Evolutionary conservation across 768 basidiomycete genomes (phyloP).

Genomic region (Xerocomellus chrysenteron): DNA sequence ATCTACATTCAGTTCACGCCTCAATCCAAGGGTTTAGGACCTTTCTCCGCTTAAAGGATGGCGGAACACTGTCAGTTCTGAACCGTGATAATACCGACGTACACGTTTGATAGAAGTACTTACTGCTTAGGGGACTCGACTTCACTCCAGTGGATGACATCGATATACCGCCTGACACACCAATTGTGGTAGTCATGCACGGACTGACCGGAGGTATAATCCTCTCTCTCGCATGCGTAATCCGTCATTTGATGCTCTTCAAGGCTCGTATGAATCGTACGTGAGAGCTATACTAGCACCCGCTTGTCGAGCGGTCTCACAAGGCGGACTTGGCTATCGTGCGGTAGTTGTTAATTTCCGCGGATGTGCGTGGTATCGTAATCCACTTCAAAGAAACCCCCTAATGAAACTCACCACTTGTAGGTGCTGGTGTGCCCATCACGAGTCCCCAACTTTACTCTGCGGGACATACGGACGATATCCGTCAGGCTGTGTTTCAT

Average conservation of each 20-base stretch:
- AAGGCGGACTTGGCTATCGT: slow-evolving; percentile 90
- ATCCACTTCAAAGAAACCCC: slow-evolving; percentile 6
- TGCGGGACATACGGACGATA: slow-evolving; percentile 87
- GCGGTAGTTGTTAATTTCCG: slow-evolving; percentile 91
- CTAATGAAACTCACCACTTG: slow-evolving; percentile 13
- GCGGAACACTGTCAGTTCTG: slow-evolving; percentile 33
- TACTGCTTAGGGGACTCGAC: slow-evolving; percentile 30
- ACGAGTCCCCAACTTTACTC: slow-evolving; percentile 84
- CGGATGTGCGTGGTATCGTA: slow-evolving; percentile 62
- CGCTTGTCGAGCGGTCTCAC: slow-evolving; percentile 62
- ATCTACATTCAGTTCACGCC: not conserved
- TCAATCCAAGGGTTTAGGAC: slow-evolving; percentile 21
- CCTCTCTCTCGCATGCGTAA: not conserved
- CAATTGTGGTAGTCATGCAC: slow-evolving; percentile 33
- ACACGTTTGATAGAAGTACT: not conserved
- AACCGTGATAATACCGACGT: not conserved
- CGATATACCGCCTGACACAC: slow-evolving; percentile 24
- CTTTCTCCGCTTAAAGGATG: slow-evolving; percentile 29
- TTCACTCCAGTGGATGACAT: slow-evolving; percentile 30
- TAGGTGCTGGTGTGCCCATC: slow-evolving; percentile 83
- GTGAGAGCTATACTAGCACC: slow-evolving; percentile 79
- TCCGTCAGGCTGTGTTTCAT: slow-evolving; percentile 77
- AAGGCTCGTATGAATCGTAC: slow-evolving; percentile 89
- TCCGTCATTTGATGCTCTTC: slow-evolving; percentile 8
- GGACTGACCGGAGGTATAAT: slow-evolving; percentile 34